Evolutionary conservation across 768 basidiomycete genomes (phyloP).

Genomic region (Tremella yokohamensis): DNA sequence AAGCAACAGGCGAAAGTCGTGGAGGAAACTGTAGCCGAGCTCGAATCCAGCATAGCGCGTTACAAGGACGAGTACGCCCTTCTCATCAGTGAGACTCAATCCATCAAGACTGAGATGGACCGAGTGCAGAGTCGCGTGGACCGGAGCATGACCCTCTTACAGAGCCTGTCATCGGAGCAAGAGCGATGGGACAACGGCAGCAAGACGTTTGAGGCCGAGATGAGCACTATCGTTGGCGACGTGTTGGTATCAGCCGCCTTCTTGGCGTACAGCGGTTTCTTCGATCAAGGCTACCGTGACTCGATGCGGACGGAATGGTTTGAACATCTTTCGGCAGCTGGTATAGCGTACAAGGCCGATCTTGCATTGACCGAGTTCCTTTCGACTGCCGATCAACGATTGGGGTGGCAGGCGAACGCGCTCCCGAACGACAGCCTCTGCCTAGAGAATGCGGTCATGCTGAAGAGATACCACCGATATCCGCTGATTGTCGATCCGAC

Average conservation of each 20-base stretch:
- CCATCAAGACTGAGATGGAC: constrained; percentile 97
- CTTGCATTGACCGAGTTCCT: constrained; percentile 91
- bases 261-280: constrained; percentile 95
- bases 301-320: constrained; percentile 65
- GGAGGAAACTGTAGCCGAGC: constrained; percentile 83
- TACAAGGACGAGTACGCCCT: constrained; percentile 98
- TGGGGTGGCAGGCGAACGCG: constrained; percentile 91
- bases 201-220: constrained; percentile 91
- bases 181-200: constrained; percentile 92
- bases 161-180: constrained; percentile 90
- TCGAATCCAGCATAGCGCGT: constrained; percentile 82
- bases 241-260: constrained; percentile 93
- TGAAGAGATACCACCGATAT: constrained; percentile 95
- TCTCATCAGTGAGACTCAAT: constrained; percentile 92
- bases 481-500: constrained; percentile 97
- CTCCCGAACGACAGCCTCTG: constrained; percentile 94
- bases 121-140: constrained; percentile 95
- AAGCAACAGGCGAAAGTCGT: constrained; percentile 88
- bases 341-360: constrained; percentile 85
- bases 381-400: constrained; percentile 92
- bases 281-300: constrained; percentile 97
- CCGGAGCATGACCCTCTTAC: constrained; percentile 89
- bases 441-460: constrained; percentile 99
- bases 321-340: constrained; percentile 79
- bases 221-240: constrained; percentile 98